A percentile compares a stretch with the other conserved stretches of the same genome.
Evolutionary conservation across 106 monocot species (phyloP).

Genomic region (Xerophyta viscosa): DNA sequence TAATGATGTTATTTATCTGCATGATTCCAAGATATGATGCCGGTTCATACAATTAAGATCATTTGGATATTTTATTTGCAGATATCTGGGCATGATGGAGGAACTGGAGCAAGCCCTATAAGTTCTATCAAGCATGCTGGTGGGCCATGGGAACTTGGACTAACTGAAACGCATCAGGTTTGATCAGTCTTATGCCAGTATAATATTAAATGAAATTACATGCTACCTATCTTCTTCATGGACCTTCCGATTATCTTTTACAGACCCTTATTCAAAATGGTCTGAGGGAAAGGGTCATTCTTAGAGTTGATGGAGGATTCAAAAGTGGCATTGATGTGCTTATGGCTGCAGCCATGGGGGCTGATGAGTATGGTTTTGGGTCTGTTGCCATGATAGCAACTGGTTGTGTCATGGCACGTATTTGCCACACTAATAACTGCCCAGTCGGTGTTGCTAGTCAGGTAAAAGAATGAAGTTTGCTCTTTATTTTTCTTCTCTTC

Average conservation of each 20-base stretch:
- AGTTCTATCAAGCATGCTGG: conserved; percentile 99
- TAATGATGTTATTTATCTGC: too few relatives aligned
- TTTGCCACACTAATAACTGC: conserved; percentile 99
- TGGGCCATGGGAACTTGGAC: conserved; percentile 98
- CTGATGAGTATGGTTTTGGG: conserved; percentile 99
- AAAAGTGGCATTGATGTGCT: conserved; percentile 96
- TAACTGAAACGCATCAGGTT: conserved; percentile 96
- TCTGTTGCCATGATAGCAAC: conserved; percentile 99
- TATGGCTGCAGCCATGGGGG: conserved; percentile 96
- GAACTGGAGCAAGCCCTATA: conserved; percentile 98
- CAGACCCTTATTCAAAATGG: conserved; percentile 95
- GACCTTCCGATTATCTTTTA: background rate
- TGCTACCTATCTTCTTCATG: background rate
- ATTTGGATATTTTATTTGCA: too few relatives aligned
- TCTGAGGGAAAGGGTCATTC: conserved; percentile 87
- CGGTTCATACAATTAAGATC: too few relatives aligned
- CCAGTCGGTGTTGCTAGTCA: conserved; percentile 98
- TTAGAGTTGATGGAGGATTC: conserved; percentile 98
- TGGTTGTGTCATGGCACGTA: conserved; percentile 98
- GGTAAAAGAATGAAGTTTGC: conserved; percentile 33
- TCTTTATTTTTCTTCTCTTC: background rate
- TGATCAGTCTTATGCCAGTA: too few relatives aligned
- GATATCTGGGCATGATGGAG: conserved; percentile 99
- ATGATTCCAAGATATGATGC: too few relatives aligned
- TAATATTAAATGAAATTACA: too few relatives aligned